Evolutionary conservation across 1,139 yeast species (phyloP).

Genomic region (Suhomyces taliae): DNA sequence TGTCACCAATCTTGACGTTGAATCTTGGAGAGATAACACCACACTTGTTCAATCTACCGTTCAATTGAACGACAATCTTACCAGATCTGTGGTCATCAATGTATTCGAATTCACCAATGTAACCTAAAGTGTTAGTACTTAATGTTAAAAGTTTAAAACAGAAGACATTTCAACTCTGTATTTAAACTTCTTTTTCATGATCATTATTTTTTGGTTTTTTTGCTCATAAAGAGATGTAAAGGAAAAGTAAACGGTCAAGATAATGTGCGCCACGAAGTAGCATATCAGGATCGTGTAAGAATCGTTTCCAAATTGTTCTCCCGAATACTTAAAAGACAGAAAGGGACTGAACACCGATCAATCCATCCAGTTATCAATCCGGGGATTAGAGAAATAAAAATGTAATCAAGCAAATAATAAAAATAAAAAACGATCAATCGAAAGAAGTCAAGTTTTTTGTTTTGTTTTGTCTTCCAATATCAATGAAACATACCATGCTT

Average conservation of each 20-base stretch:
- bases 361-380: constrained; percentile 98
- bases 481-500: constrained; percentile 59
- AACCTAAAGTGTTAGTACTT: constrained; percentile 46
- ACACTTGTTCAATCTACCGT: constrained; percentile 98
- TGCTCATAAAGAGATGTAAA: constrained; percentile 43
- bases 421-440: background rate
- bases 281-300: constrained; percentile 69
- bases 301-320: constrained; percentile 69
- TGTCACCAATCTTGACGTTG: constrained; percentile 89
- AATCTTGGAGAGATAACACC: constrained; percentile 99
- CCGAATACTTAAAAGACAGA: constrained; percentile 98
- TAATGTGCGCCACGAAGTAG: constrained; percentile 22
- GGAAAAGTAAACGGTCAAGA: constrained; percentile 72
- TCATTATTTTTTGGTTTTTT: too few relatives aligned
- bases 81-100: constrained; percentile 99
- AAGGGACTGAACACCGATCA: constrained; percentile 86
- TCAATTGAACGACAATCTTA: constrained; percentile 92
- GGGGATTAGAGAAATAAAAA: constrained; percentile 37
- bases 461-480: background rate
- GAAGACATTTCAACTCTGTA: background rate
- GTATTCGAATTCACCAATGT: constrained; percentile 98
- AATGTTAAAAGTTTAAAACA: too few relatives aligned
- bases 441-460: background rate
- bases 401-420: background rate
- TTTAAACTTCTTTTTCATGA: too few relatives aligned